A percentile compares a stretch with the other conserved stretches of the same genome.
These are phyloP conservation scores for Clarireedia hainanense DNA, from an alignment of 2,329 filamentous ascomycete species.

Conservation along the genomic window DNA sequence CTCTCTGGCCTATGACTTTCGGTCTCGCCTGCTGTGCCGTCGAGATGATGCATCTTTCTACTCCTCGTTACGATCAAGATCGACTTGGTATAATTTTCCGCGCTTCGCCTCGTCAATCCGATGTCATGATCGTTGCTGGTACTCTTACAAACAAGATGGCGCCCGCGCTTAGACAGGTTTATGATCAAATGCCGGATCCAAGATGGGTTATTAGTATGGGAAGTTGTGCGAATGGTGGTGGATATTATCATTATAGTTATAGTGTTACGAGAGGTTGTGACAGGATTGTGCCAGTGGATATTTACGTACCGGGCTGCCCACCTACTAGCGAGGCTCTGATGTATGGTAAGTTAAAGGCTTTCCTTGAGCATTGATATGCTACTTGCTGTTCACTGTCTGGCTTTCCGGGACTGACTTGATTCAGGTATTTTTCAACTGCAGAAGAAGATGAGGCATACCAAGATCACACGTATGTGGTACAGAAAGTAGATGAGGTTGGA, in stretches of 20 bases:
- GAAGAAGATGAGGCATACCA: conserved; percentile 16
- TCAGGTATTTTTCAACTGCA: conserved; percentile 7
- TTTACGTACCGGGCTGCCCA: conserved; percentile 71
- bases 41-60: conserved; percentile 90
- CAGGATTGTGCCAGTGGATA: conserved; percentile 69
- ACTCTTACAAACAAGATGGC: conserved; percentile 97
- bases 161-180: conserved; percentile 79
- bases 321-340: conserved; percentile 54
- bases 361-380: conserved; percentile 41
- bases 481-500: conserved; percentile 8
- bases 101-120: conserved; percentile 77
- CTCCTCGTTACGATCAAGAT: conserved; percentile 83
- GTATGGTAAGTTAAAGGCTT: conserved; percentile 33
- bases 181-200: conserved; percentile 93
- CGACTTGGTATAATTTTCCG: conserved; percentile 85
- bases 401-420: neutral
- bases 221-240: conserved; percentile 75
- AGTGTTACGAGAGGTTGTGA: conserved; percentile 68
- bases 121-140: conserved; percentile 90
- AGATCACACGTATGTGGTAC: conserved; percentile 15
- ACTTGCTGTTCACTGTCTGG: conserved; percentile 10
- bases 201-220: conserved; percentile 82
- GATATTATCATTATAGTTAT: conserved; percentile 85
- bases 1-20: conserved; percentile 84
- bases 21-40: conserved; percentile 82